These are phyloP conservation scores for Rhynchosporium secalis DNA, from an alignment of 2,329 filamentous ascomycete species.

Conservation along the genomic window DNA sequence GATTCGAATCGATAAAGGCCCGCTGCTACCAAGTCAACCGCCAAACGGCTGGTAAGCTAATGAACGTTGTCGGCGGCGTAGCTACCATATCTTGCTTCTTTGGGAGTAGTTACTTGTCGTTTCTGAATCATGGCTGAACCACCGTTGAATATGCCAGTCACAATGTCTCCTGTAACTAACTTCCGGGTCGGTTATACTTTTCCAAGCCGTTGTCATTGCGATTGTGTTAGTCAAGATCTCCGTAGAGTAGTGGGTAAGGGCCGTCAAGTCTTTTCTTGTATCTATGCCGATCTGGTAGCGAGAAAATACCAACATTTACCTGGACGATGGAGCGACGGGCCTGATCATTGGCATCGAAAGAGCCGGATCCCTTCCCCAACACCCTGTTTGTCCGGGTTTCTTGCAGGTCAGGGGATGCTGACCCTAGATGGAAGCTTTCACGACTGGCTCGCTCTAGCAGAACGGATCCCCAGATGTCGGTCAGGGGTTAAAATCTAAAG, in stretches of 20 bases:
- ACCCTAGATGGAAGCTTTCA: slow-evolving; percentile 10
- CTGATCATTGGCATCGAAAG: neutral
- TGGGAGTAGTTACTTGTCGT: neutral
- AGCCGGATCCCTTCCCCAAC: slow-evolving; percentile 4
- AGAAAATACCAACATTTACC: neutral
- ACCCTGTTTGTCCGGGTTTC: neutral
- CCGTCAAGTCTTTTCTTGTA: too few species aligned
- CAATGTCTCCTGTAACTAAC: too few species aligned
- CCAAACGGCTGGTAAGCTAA: neutral
- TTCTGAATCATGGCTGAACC: neutral
- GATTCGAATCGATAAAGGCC: slow-evolving; percentile 10
- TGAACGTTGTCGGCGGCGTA: slow-evolving; percentile 5
- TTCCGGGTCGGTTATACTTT: too few species aligned
- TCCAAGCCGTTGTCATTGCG: too few species aligned
- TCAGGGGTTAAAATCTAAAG: slow-evolving; percentile 2
- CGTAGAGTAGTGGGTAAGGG: too few species aligned
- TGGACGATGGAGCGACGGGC: neutral
- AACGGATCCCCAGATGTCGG: slow-evolving; percentile 8
- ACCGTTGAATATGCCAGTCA: too few species aligned
- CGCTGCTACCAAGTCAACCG: neutral
- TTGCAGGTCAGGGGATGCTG: neutral
- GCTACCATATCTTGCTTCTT: slow-evolving; percentile 9
- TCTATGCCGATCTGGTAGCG: neutral
- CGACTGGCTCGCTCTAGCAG: slow-evolving; percentile 17
- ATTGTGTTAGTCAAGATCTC: too few species aligned